Evolutionary conservation across 192 early-diverging fungal species (phyloP).

Genomic region (Coemansia interrupta): DNA sequence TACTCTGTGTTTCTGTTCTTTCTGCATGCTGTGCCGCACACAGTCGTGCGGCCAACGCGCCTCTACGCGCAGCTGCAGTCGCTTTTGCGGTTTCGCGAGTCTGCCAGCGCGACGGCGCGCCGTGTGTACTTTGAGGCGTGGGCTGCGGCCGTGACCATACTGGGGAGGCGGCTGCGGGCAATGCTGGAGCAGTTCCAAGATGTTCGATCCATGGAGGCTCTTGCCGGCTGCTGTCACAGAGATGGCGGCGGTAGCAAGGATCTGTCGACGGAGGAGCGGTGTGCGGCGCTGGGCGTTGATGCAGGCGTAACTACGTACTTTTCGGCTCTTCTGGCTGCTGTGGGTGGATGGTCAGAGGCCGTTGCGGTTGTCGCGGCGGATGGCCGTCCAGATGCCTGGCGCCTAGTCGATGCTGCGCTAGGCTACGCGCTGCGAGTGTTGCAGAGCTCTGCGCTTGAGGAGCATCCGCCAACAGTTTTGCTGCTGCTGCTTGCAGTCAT

Average conservation of each 20-base stretch:
- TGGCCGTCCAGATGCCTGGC: slow-evolving; percentile 16
- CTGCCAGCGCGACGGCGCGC: slow-evolving; percentile 30
- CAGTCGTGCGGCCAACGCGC: slow-evolving; percentile 32
- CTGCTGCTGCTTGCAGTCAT: slow-evolving; percentile 29
- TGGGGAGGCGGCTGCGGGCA: slow-evolving; percentile 5
- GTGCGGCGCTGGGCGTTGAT: neutral
- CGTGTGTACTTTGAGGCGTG: slow-evolving; percentile 54
- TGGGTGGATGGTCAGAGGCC: slow-evolving; percentile 32
- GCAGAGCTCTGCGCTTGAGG: slow-evolving; percentile 14
- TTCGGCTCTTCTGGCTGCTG: slow-evolving; percentile 22
- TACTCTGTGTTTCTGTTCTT: slow-evolving; percentile 51
- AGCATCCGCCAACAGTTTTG: slow-evolving; percentile 22
- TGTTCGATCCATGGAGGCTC: too few relatives aligned
- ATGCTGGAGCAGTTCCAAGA: slow-evolving; percentile 5
- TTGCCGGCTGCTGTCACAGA: neutral
- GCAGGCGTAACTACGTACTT: slow-evolving; percentile 23
- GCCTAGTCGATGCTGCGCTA: slow-evolving; percentile 31
- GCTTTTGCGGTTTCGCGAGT: slow-evolving; percentile 45
- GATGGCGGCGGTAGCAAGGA: neutral
- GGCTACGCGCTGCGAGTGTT: slow-evolving; percentile 43
- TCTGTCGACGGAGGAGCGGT: neutral
- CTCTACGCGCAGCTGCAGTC: slow-evolving; percentile 45
- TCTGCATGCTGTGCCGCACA: slow-evolving; percentile 46
- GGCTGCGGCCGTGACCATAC: slow-evolving; percentile 35
- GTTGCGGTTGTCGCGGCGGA: slow-evolving; percentile 17